Percentiles rank a stretch among this genome's conserved stretches.
Evolutionary conservation across 2,329 filamentous ascomycete genomes (phyloP).

Genomic region (Paracorniculantispora psalliotae): DNA sequence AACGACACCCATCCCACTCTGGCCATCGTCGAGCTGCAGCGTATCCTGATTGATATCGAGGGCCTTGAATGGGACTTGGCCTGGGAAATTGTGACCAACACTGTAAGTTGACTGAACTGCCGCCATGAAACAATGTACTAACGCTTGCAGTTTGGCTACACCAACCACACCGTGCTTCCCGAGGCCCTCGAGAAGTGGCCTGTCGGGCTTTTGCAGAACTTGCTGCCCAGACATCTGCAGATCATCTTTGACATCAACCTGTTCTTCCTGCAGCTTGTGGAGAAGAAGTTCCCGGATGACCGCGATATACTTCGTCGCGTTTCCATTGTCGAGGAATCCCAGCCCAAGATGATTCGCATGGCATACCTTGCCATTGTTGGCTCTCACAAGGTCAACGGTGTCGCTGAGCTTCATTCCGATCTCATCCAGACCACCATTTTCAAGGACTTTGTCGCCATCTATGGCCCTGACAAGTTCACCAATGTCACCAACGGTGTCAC

Average conservation of each 20-base stretch:
- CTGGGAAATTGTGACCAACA: constrained; percentile 73
- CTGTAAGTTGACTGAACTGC: constrained; percentile 41
- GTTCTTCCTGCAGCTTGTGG: constrained; percentile 84
- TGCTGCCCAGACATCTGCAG: constrained; percentile 88
- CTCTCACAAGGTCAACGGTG: constrained; percentile 98
- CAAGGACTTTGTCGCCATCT: constrained; percentile 95
- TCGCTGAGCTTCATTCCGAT: constrained; percentile 95
- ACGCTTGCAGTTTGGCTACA: constrained; percentile 74
- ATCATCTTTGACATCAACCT: constrained; percentile 99
- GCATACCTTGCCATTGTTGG: constrained; percentile 91
- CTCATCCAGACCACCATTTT: constrained; percentile 99
- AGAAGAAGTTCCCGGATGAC: constrained; percentile 85
- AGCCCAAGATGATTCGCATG: constrained; percentile 98
- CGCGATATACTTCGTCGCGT: constrained; percentile 79
- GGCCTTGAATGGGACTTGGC: constrained; percentile 90
- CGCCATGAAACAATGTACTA: not conserved
- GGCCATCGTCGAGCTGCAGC: constrained; percentile 91
- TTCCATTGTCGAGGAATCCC: constrained; percentile 96
- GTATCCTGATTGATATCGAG: constrained; percentile 85
- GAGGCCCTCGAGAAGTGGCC: constrained; percentile 99
- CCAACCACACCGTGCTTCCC: constrained; percentile 95
- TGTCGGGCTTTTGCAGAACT: constrained; percentile 83
- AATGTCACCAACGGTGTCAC: constrained; percentile 99
- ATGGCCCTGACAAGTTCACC: constrained; percentile 94
- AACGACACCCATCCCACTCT: constrained; percentile 97